Base-by-base conservation (phyloP, 352 stramenopile genomes). In the Globisporangium radiosum region DNA sequence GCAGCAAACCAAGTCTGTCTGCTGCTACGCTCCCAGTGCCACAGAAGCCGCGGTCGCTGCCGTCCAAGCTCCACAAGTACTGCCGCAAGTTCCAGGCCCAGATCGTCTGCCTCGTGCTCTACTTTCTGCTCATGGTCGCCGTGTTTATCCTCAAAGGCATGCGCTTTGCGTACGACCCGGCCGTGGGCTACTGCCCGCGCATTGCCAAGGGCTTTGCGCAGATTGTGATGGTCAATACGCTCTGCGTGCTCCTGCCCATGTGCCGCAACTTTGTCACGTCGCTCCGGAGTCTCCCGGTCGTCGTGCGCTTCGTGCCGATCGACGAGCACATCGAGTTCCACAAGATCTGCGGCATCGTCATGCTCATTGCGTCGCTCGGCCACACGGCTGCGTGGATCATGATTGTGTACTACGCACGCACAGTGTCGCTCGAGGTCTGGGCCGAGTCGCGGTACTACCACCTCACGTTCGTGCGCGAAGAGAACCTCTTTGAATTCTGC, bases 171-270 rank as follows among this genome's bases (percentile, higher is more conserved):
- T 66, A 72, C 47, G 78, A 88, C 54, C 64, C 76, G 7, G 81
- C 78, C 0, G 75, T 87, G 10, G 76, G 76, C 0, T 81, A 78
- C 52, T 76, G 64, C 14, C 69, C 78, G 5, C 70, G 76, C 1
- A 71, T 90, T 61, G 82, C 82, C 19, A 88, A 88, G 55, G 82
- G 76, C 2, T 89, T 75, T 49, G 78, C 82, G 4, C 78, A 92
- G 58, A 71, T 91, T 56, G 71, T 81, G 53, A 73, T 90, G 67
- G 74, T 92, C 14, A 86, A 90, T 64, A 87, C 79, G 17, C 71
- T 81, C 50, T 90, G 86, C 54, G 75, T 92, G 7, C 60, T 92
- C 59, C 57, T 92, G 15, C 78, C 83, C 2, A 87, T 92, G 73
- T 91, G 83, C 38, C 78, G 78, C 47, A 82, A 78, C 50, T 80